Conservation (phyloP, 2,329 filamentous ascomycete species). For the Fusarium praegraminearum region DNA sequence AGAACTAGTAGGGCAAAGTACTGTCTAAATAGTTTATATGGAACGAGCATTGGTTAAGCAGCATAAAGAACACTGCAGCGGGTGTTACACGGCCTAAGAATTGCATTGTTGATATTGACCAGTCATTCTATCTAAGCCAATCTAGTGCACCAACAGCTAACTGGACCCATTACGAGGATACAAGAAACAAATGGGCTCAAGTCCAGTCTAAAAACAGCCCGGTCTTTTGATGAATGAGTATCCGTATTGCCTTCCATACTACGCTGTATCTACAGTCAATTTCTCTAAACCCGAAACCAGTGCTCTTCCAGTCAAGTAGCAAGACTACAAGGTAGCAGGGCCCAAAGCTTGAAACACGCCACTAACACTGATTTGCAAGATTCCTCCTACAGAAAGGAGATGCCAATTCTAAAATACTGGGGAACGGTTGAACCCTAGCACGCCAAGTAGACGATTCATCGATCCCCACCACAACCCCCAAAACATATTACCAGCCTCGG, state of each 20-base stretch:
- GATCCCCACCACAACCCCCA: slow-evolving; percentile 30
- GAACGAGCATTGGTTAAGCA: neutral
- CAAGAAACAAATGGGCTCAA: neutral
- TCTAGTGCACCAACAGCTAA: neutral
- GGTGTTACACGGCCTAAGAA: neutral
- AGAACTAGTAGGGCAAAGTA: neutral
- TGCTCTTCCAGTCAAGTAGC: neutral
- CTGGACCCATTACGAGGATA: neutral
- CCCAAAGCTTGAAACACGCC: slow-evolving; percentile 24
- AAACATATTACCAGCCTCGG: slow-evolving; percentile 15
- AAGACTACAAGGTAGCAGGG: neutral
- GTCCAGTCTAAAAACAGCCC: neutral
- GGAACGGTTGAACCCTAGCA: slow-evolving; percentile 26
- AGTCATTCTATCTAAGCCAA: neutral
- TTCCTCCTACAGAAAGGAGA: slow-evolving; percentile 27
- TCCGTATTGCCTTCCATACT: slow-evolving; percentile 2
- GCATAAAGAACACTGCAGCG: slow-evolving; percentile 4
- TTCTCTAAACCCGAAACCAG: neutral
- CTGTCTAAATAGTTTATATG: neutral
- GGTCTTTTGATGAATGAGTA: neutral
- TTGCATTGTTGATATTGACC: neutral
- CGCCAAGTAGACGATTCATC: slow-evolving; percentile 17
- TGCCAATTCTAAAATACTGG: slow-evolving; percentile 41
- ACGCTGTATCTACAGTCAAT: neutral
- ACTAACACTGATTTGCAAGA: slow-evolving; percentile 17